phyloP scores from a whole-genome alignment of 805 yeast species.

The Hanseniaspora jakobsenii region DNA sequence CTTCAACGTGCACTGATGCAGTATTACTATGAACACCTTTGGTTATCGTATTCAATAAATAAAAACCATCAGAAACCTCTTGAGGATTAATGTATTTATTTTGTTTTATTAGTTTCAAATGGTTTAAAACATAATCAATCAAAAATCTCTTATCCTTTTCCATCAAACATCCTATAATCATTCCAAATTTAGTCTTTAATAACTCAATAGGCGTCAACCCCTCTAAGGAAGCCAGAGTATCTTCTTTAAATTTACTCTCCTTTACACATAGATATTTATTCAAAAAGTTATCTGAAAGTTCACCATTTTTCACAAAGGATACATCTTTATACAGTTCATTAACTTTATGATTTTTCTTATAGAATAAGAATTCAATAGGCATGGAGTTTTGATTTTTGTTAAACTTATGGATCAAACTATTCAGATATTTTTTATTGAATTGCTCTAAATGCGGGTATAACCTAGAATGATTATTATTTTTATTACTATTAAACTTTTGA shows the following conservation, averaged over 20 bases:
- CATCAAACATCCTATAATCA: slow-evolving; percentile 26
- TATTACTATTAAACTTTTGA: too few species aligned
- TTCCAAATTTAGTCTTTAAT: slow-evolving; percentile 24
- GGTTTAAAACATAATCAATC: slow-evolving; percentile 19
- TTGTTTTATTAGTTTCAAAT: slow-evolving; percentile 18
- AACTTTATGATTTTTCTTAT: slow-evolving; percentile 38
- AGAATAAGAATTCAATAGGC: slow-evolving; percentile 55
- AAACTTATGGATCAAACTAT: slow-evolving; percentile 38
- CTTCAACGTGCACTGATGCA: too few species aligned
- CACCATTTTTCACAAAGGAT: slow-evolving; percentile 19
- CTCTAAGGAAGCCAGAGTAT: slow-evolving; percentile 20
- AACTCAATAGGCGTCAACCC: slow-evolving; percentile 20
- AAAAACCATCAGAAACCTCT: too few species aligned
- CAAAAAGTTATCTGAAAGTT: slow-evolving; percentile 26
- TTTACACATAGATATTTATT: slow-evolving; percentile 18
- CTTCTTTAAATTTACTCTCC: slow-evolving; percentile 21
- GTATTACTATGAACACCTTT: too few species aligned
- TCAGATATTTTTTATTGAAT: slow-evolving; percentile 55
- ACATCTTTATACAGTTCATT: slow-evolving; percentile 6
- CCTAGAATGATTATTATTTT: too few species aligned
- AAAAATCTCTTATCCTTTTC: slow-evolving; percentile 25
- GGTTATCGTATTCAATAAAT: too few species aligned
- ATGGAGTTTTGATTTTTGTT: slow-evolving; percentile 39
- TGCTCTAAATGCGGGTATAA: slow-evolving; percentile 51
- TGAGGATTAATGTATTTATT: too few species aligned